phyloP scores from a whole-genome alignment of 225 moss, liverwort and hornwort genomes.

The Straminergon stramineum region DNA sequence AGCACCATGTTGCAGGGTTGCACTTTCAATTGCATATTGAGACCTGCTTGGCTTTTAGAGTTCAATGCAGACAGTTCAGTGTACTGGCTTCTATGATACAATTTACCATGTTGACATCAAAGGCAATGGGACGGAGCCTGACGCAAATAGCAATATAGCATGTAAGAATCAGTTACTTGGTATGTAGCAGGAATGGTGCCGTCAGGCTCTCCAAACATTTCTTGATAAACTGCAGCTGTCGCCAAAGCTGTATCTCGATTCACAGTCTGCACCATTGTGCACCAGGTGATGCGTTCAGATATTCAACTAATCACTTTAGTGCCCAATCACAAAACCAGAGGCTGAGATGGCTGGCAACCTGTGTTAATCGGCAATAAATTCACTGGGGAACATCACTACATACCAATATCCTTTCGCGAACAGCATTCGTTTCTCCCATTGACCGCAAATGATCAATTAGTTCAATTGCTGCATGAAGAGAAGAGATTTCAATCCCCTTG shows the following conservation, averaged over 20 bases:
- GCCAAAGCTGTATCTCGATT: slow-evolving; percentile 87
- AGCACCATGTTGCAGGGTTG: neutral
- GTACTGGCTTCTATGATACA: neutral
- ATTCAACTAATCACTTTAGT: neutral
- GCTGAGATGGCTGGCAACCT: neutral
- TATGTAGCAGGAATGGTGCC: slow-evolving; percentile 96
- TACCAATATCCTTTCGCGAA: slow-evolving; percentile 75
- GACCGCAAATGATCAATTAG: slow-evolving; percentile 87
- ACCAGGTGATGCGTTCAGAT: neutral
- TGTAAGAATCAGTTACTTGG: slow-evolving; percentile 37
- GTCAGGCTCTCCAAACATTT: slow-evolving; percentile 83
- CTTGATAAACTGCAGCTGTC: slow-evolving; percentile 89
- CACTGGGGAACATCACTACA: neutral
- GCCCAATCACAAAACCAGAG: neutral
- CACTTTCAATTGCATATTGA: neutral
- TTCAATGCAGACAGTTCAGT: neutral
- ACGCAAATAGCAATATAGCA: neutral
- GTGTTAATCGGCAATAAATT: neutral
- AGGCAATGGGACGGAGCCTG: neutral
- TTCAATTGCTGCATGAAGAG: slow-evolving; percentile 55
- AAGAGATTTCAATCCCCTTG: neutral
- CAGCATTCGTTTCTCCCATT: slow-evolving; percentile 95
- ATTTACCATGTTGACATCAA: neutral
- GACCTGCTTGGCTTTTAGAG: neutral
- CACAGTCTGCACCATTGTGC: slow-evolving; percentile 31